These are phyloP conservation scores for Apiotrichum sp. DNA, from an alignment of 1,284 basidiomycete genomes.

Conservation along the genomic window DNA sequence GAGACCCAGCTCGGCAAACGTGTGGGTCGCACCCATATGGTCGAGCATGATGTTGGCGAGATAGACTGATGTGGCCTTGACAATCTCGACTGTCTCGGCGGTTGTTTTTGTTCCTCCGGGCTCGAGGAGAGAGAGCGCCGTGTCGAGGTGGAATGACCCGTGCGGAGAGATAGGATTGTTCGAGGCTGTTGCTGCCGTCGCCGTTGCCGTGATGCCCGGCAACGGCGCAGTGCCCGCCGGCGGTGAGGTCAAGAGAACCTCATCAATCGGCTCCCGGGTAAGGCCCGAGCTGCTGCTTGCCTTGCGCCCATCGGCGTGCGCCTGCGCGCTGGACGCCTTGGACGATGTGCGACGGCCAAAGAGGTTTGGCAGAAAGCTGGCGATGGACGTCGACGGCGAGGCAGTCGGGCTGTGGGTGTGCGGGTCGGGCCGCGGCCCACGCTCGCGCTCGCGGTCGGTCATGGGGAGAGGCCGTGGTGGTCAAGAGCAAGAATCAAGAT, in stretches of 20 bases:
- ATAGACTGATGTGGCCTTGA: constrained; percentile 33
- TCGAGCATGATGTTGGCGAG: constrained; percentile 26
- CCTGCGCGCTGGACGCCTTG: constrained; percentile 10
- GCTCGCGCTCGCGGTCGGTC: constrained; percentile 20
- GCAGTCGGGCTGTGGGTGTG: constrained; percentile 4
- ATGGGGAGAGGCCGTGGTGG: too few relatives aligned
- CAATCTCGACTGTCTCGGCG: constrained; percentile 26
- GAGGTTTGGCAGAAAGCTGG: constrained; percentile 21
- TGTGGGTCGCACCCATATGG: background rate
- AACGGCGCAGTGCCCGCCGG: constrained; percentile 2
- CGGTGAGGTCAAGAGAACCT: constrained; percentile 7
- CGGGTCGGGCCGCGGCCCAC: constrained; percentile 20
- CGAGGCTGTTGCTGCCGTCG: background rate
- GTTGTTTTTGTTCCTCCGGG: constrained; percentile 18
- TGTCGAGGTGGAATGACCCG: constrained; percentile 32
- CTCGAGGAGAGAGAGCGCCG: constrained; percentile 31
- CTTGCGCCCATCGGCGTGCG: constrained; percentile 8
- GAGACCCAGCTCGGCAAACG: constrained; percentile 13
- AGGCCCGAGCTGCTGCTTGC: constrained; percentile 8
- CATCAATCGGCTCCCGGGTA: constrained; percentile 13
- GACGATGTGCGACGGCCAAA: constrained; percentile 22
- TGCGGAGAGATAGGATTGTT: background rate
- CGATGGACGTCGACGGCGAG: constrained; percentile 7
- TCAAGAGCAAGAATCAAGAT: too few relatives aligned
- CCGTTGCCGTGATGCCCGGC: background rate